Conservation (phyloP, 345 rosid genomes). For the Brassica rapa region DNA sequence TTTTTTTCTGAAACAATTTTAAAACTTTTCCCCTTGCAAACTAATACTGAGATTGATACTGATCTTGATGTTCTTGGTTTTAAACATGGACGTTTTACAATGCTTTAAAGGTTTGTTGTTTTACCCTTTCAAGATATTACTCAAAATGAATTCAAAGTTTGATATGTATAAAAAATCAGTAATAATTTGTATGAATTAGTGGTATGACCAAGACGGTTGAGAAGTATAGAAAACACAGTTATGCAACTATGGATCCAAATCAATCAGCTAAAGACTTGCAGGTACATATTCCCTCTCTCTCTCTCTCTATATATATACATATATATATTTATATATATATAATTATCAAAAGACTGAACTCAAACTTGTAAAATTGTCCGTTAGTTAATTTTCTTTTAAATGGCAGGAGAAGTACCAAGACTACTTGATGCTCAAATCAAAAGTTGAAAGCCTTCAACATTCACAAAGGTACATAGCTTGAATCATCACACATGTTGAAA, state of each 20-base stretch:
- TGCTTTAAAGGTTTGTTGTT: neutral
- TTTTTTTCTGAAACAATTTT: neutral
- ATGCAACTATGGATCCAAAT: conserved; percentile 49
- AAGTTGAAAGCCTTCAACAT: conserved; percentile 60
- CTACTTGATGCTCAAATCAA: conserved; percentile 63
- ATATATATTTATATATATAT: no score
- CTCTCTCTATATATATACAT: no score
- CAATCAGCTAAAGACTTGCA: conserved; percentile 54
- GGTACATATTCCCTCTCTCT: conserved; percentile 38
- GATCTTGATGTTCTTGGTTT: conserved; percentile 1
- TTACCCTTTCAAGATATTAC: neutral
- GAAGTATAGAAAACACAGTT: conserved; percentile 59
- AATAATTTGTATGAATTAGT: conserved; percentile 24
- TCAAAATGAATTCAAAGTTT: conserved; percentile 2
- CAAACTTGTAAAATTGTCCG: neutral
- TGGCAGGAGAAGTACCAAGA: conserved; percentile 62
- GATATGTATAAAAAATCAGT: neutral
- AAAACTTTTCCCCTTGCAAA: neutral
- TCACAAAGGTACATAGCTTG: conserved; percentile 62
- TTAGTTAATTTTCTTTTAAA: neutral
- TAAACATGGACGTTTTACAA: neutral
- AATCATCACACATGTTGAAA: neutral
- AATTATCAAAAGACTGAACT: conserved; percentile 21
- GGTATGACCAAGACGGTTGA: conserved; percentile 68
- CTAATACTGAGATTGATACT: conserved; percentile 7